Evolutionary conservation across 1,284 basidiomycete genomes (phyloP).

Genomic region (Cryptococcus deneoformans): DNA sequence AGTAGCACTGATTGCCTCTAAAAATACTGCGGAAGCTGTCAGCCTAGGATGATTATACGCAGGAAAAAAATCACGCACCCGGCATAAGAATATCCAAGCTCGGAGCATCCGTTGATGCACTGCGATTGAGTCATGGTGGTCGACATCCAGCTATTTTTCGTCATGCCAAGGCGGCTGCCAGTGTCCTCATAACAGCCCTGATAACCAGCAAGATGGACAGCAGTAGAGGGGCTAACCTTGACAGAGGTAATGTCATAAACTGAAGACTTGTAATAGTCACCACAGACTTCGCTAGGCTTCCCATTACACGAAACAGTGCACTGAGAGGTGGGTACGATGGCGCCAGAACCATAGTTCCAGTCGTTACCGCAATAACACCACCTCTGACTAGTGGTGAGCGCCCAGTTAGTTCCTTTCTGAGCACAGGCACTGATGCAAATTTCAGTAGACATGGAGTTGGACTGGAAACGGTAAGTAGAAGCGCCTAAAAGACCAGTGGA

Average conservation of each 20-base stretch:
- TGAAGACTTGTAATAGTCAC: constrained; percentile 18
- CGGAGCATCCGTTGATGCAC: constrained; percentile 29
- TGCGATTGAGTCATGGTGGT: constrained; percentile 6
- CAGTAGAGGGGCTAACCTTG: constrained; percentile 1
- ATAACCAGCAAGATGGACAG: constrained; percentile 15
- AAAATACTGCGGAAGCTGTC: constrained; percentile 5
- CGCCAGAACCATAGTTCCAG: constrained; percentile 15
- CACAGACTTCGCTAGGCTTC: constrained; percentile 26
- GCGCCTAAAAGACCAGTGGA: constrained; percentile 15
- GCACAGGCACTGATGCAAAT: constrained; percentile 16
- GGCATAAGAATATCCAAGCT: constrained; percentile 24
- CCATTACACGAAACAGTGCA: constrained; percentile 26
- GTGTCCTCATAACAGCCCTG: constrained; percentile 16
- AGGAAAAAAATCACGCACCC: neutral
- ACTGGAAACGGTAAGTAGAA: constrained; percentile 20
- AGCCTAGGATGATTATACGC: neutral
- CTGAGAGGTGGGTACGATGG: constrained; percentile 15
- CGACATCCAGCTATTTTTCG: constrained; percentile 12
- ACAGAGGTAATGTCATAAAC: constrained; percentile 24
- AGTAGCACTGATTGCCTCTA: constrained; percentile 13
- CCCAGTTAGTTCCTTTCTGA: constrained; percentile 14
- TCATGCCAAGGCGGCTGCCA: constrained; percentile 8
- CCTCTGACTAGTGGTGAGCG: constrained; percentile 11
- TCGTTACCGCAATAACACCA: constrained; percentile 24
- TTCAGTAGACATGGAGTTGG: constrained; percentile 18